Percentiles rank a stretch among this genome's conserved stretches.
Evolutionary conservation across 495 filamentous ascomycete genomes (phyloP).

Genomic region (Penicillium lividum): DNA sequence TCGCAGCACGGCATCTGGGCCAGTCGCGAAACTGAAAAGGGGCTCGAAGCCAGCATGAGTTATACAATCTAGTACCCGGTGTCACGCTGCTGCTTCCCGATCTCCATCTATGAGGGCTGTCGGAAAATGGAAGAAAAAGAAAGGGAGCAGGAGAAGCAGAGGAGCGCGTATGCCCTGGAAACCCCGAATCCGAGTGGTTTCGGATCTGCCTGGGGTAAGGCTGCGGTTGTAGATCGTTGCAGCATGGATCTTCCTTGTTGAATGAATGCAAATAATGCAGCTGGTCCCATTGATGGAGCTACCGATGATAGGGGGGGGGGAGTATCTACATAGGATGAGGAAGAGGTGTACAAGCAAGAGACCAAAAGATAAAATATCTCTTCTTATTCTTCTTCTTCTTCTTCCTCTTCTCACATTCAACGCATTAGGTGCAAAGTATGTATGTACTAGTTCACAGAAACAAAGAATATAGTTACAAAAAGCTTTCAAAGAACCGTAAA

Average conservation of each 20-base stretch:
- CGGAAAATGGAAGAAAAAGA: constrained; percentile 1
- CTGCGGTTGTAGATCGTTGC: constrained; percentile 10
- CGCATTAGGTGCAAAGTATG: not conserved
- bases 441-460: constrained; percentile 4
- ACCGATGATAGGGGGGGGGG: not conserved
- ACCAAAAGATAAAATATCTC: not conserved
- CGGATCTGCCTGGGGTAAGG: constrained; percentile 18
- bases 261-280: constrained; percentile 3
- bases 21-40: constrained; percentile 26
- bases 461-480: constrained; percentile 25
- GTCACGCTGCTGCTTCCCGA: constrained; percentile 33
- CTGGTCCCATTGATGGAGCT: not conserved
- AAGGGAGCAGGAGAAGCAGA: not conserved
- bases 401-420: not conserved
- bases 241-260: constrained; percentile 26
- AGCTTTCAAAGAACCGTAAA: constrained; percentile 18
- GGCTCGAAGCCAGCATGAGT: constrained; percentile 19
- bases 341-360: not conserved
- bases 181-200: constrained; percentile 27
- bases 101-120: not conserved
- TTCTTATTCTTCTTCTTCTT: not conserved
- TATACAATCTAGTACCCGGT: constrained; percentile 31
- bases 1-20: constrained; percentile 27
- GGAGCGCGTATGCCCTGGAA: constrained; percentile 8
- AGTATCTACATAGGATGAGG: not conserved